A percentile compares a stretch with the other conserved stretches of the same genome.
phyloP scores from a whole-genome alignment of 1,284 basidiomycete genomes.

The Ganoderma multipileum region DNA sequence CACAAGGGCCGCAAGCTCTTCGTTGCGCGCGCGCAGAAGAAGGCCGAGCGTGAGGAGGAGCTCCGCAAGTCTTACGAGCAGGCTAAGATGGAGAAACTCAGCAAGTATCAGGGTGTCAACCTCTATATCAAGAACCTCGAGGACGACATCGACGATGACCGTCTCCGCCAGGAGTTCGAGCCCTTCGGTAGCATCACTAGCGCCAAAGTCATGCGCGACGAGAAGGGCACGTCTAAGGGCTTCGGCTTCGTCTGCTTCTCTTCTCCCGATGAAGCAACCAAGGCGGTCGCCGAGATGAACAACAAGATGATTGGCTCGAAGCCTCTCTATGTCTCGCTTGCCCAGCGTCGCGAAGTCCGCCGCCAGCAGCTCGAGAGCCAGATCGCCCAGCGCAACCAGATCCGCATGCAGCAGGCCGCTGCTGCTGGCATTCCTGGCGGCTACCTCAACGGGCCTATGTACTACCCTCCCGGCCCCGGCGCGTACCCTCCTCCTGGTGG shows the following conservation, averaged over 20 bases:
- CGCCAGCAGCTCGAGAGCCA: constrained; percentile 99
- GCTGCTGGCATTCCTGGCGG: constrained; percentile 84
- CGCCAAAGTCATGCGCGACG: constrained; percentile 99
- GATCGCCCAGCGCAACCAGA: constrained; percentile 96
- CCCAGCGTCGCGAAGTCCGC: constrained; percentile 98
- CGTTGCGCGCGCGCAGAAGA: constrained; percentile 98
- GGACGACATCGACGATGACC: constrained; percentile 95
- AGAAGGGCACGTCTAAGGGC: constrained; percentile 90
- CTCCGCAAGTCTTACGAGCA: constrained; percentile 94
- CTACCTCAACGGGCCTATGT: constrained; percentile 87
- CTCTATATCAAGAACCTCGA: constrained; percentile 99
- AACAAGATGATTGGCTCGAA: constrained; percentile 99
- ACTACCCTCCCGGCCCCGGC: constrained; percentile 86
- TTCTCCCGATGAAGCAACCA: constrained; percentile 98
- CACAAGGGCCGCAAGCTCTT: constrained; percentile 92
- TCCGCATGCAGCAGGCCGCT: constrained; percentile 92
- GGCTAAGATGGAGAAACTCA: constrained; percentile 96
- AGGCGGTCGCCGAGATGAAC: constrained; percentile 99
- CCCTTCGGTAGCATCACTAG: constrained; percentile 97
- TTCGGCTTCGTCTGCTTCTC: constrained; percentile 99
- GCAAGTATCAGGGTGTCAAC: constrained; percentile 99
- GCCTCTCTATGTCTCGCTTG: constrained; percentile 98
- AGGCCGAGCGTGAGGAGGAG: constrained; percentile 98
- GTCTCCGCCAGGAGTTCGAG: constrained; percentile 95
- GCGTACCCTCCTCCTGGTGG: constrained; percentile 81